Evolutionary conservation across 768 basidiomycete species (phyloP).

Genomic region (Tulasnella sp.): DNA sequence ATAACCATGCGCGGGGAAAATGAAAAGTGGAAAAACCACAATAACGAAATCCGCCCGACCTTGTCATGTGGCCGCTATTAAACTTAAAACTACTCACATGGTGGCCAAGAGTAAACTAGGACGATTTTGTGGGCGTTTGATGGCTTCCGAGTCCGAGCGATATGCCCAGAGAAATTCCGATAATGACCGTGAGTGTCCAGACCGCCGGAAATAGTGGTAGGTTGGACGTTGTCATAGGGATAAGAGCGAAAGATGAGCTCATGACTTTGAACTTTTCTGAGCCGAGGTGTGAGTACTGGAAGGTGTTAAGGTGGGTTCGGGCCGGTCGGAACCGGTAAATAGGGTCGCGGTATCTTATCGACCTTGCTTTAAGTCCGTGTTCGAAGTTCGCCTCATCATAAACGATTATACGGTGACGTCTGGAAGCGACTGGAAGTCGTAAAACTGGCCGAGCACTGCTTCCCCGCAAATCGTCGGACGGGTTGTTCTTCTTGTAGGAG

Average conservation of each 20-base stretch:
- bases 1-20: conserved; percentile 17
- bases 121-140: neutral
- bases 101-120: neutral
- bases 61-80: conserved; percentile 1
- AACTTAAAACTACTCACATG: neutral
- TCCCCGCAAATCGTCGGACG: neutral
- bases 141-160: conserved; percentile 1
- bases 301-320: conserved; percentile 12
- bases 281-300: neutral
- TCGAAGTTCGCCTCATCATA: neutral
- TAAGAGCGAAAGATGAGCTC: neutral
- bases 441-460: neutral
- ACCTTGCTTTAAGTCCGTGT: neutral
- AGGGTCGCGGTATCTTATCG: conserved; percentile 21
- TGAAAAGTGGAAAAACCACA: neutral
- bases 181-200: conserved; percentile 15
- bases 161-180: neutral
- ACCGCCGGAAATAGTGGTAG: conserved; percentile 1
- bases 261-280: conserved; percentile 11
- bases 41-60: conserved; percentile 2
- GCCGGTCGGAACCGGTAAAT: conserved; percentile 1
- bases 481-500: neutral
- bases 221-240: conserved; percentile 8
- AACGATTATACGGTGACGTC: neutral
- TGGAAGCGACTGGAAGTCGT: neutral